Percentiles rank a stretch among this genome's conserved stretches.
phyloP scores from a whole-genome alignment of 2,329 filamentous ascomycete genomes.

The Ceratocystis huliohia region DNA sequence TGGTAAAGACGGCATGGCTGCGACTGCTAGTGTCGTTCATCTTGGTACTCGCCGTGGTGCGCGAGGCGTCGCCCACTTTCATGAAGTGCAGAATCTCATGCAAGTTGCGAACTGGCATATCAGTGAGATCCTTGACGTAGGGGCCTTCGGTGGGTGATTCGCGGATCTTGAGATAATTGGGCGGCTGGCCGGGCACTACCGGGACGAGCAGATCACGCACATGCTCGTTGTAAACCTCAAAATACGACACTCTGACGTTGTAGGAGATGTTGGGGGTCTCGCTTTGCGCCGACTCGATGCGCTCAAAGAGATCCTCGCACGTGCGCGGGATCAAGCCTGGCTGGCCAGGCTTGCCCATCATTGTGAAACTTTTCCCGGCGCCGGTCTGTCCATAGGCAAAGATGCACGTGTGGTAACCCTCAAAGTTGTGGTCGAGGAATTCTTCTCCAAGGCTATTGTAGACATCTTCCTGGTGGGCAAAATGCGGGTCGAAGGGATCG shows the following conservation, averaged over 20 bases:
- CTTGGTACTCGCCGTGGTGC: conserved; percentile 86
- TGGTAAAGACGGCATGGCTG: conserved; percentile 94
- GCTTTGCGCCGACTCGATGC: conserved; percentile 64
- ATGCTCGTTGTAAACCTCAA: conserved; percentile 99
- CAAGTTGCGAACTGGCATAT: conserved; percentile 79
- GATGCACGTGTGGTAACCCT: conserved; percentile 97
- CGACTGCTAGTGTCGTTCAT: conserved; percentile 99
- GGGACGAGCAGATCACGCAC: conserved; percentile 86
- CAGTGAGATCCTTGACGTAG: conserved; percentile 92
- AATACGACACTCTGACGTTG: conserved; percentile 94
- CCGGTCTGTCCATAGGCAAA: conserved; percentile 98
- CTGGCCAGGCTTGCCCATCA: conserved; percentile 79
- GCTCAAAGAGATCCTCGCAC: conserved; percentile 88
- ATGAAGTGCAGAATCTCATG: conserved; percentile 81
- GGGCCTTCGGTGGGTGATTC: conserved; percentile 91
- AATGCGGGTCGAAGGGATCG: conserved; percentile 63
- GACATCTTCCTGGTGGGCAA: conserved; percentile 82
- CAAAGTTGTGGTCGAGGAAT: conserved; percentile 97
- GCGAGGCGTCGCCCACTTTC: conserved; percentile 75
- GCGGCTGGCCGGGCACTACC: conserved; percentile 53
- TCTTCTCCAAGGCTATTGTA: conserved; percentile 92
- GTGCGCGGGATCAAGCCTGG: conserved; percentile 89
- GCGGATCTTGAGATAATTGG: conserved; percentile 91
- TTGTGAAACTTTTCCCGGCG: conserved; percentile 95
- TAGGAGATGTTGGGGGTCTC: conserved; percentile 88